Evolutionary conservation across 2,329 filamentous ascomycete species (phyloP).

Genomic region (Alternaria burnsii): DNA sequence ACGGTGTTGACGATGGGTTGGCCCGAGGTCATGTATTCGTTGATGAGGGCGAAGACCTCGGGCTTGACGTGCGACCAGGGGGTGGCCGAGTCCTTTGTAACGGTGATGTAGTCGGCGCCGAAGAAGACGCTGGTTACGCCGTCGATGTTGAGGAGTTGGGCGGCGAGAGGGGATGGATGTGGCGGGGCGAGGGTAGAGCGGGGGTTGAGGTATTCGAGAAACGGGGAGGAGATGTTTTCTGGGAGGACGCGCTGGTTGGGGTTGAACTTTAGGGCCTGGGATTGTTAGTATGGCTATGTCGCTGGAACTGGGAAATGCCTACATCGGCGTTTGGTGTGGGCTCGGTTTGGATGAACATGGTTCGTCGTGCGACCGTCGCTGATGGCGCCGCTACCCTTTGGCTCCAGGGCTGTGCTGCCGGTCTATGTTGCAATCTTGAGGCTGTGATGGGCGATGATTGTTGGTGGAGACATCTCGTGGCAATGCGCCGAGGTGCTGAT

Average conservation of each 20-base stretch:
- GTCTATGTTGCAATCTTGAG: slow-evolving; percentile 43
- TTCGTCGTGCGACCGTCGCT: slow-evolving; percentile 59
- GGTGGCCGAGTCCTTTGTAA: slow-evolving; percentile 86
- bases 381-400: slow-evolving; percentile 21
- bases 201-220: slow-evolving; percentile 90
- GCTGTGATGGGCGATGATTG: slow-evolving; percentile 44
- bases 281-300: not conserved
- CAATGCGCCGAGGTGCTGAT: slow-evolving; percentile 33
- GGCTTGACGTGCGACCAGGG: slow-evolving; percentile 96
- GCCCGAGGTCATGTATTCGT: slow-evolving; percentile 86
- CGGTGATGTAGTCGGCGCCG: slow-evolving; percentile 93
- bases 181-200: slow-evolving; percentile 88
- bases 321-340: slow-evolving; percentile 92
- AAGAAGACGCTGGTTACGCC: slow-evolving; percentile 96
- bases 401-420: slow-evolving; percentile 37
- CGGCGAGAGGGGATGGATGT: slow-evolving; percentile 88
- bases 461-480: slow-evolving; percentile 49
- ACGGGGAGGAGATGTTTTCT: slow-evolving; percentile 73
- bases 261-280: slow-evolving; percentile 83
- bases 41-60: slow-evolving; percentile 94
- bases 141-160: slow-evolving; percentile 90
- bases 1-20: slow-evolving; percentile 79
- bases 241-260: slow-evolving; percentile 90
- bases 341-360: slow-evolving; percentile 98
- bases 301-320: slow-evolving; percentile 25